Conservation (phyloP, 1,139 yeast genomes). For the Nadsonia commutata region DNA sequence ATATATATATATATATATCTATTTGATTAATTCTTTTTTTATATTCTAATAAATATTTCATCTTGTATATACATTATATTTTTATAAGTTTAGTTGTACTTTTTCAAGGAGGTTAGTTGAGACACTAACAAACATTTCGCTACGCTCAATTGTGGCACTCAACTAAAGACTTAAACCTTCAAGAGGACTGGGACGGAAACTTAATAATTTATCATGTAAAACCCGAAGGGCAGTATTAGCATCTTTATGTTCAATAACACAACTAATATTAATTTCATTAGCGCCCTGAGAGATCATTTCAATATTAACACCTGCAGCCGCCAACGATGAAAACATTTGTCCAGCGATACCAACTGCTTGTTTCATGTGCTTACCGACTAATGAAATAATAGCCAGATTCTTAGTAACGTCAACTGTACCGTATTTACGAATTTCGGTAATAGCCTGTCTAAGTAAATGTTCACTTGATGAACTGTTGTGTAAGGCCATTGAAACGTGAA, state of each 20-base stretch:
- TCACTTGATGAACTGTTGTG: slow-evolving; percentile 49
- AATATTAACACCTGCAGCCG: slow-evolving; percentile 82
- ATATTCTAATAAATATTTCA: too few species aligned
- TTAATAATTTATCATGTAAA: slow-evolving; percentile 61
- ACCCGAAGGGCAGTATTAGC: slow-evolving; percentile 75
- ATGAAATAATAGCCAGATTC: slow-evolving; percentile 78
- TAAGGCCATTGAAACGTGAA: slow-evolving; percentile 95
- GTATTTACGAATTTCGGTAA: slow-evolving; percentile 59
- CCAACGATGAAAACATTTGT: slow-evolving; percentile 86
- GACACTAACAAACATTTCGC: too few species aligned
- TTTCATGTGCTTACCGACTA: slow-evolving; percentile 95
- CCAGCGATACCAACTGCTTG: slow-evolving; percentile 96
- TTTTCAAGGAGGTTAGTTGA: too few species aligned
- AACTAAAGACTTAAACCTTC: not conserved
- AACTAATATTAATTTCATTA: slow-evolving; percentile 89
- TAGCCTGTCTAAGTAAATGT: slow-evolving; percentile 47
- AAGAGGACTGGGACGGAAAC: slow-evolving; percentile 4
- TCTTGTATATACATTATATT: too few species aligned
- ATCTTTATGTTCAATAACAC: slow-evolving; percentile 77
- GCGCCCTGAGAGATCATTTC: slow-evolving; percentile 99
- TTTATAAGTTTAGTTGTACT: too few species aligned
- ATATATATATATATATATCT: too few species aligned
- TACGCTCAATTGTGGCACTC: too few species aligned
- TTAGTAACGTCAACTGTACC: slow-evolving; percentile 84
- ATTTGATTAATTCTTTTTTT: too few species aligned